phyloP scores from a whole-genome alignment of 176 grass and related monocot genomes.

The Oryza glumipatula region DNA sequence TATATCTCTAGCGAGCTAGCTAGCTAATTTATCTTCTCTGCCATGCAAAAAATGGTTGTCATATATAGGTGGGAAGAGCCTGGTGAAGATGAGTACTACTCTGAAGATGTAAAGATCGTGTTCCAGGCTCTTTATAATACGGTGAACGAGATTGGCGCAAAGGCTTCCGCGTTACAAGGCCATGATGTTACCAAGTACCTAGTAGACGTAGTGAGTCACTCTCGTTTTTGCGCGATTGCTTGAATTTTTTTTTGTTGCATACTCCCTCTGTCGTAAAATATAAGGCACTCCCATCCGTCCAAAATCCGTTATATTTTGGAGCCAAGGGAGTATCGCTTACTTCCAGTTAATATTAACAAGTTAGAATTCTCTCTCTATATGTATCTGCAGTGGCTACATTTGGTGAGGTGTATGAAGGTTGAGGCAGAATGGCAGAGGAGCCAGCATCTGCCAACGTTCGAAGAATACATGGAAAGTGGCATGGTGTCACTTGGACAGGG shows the following conservation, averaged over 20 bases:
- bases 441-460: too few relatives aligned
- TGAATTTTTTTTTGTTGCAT: background rate
- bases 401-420: too few relatives aligned
- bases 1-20: too few relatives aligned
- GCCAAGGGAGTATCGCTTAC: background rate
- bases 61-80: conserved; percentile 66
- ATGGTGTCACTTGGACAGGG: too few relatives aligned
- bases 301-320: too few relatives aligned
- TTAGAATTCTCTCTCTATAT: background rate
- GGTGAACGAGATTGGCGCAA: conserved; percentile 61
- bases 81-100: conserved; percentile 46
- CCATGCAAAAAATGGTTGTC: background rate
- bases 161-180: conserved; percentile 60
- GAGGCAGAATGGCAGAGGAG: too few relatives aligned
- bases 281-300: accelerated
- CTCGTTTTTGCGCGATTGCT: background rate
- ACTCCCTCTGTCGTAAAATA: too few relatives aligned
- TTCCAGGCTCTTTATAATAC: conserved; percentile 58
- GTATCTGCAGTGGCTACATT: too few relatives aligned
- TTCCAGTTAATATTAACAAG: background rate
- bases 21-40: background rate
- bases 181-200: conserved; percentile 60
- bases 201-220: conserved; percentile 55
- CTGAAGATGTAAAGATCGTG: conserved; percentile 69
- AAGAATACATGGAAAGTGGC: too few relatives aligned